phyloP scores from a whole-genome alignment of 331 rosid genomes.

The Acacia concinna region DNA sequence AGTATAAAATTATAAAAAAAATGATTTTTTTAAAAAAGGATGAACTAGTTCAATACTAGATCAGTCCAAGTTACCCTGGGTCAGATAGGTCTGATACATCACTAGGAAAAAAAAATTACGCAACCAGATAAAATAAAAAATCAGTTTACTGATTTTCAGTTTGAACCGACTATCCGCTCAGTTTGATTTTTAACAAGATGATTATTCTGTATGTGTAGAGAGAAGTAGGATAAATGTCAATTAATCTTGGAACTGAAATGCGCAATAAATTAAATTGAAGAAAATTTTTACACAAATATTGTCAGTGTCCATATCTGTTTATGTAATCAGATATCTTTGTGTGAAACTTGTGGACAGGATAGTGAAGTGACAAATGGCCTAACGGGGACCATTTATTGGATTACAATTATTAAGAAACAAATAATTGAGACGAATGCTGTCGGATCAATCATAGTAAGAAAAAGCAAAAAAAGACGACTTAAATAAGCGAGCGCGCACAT shows the following conservation, averaged over 20 bases:
- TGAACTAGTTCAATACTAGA: too few species aligned
- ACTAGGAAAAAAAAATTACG: too few species aligned
- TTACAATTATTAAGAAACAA: slow-evolving; percentile 26
- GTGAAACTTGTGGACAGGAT: slow-evolving; percentile 29
- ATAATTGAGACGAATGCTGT: slow-evolving; percentile 41
- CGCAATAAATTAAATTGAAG: not conserved
- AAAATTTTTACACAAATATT: not conserved
- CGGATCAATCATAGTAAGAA: slow-evolving; percentile 34
- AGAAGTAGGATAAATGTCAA: not conserved
- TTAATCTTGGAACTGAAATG: not conserved
- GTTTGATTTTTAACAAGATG: too few species aligned
- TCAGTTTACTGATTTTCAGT: too few species aligned
- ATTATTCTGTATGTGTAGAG: not conserved
- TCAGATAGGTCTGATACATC: too few species aligned
- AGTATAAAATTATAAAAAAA: too few species aligned
- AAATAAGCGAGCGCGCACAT: too few species aligned
- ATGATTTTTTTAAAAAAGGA: too few species aligned
- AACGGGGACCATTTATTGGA: slow-evolving; percentile 37
- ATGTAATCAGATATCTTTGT: not conserved
- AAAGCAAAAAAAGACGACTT: not conserved
- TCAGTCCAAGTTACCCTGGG: too few species aligned
- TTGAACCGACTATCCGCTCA: too few species aligned
- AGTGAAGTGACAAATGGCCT: slow-evolving; percentile 41
- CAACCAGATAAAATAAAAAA: too few species aligned
- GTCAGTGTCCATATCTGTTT: not conserved